These are phyloP conservation scores for Meira nashicola DNA, from an alignment of 1,284 basidiomycete genomes.

Conservation along the genomic window DNA sequence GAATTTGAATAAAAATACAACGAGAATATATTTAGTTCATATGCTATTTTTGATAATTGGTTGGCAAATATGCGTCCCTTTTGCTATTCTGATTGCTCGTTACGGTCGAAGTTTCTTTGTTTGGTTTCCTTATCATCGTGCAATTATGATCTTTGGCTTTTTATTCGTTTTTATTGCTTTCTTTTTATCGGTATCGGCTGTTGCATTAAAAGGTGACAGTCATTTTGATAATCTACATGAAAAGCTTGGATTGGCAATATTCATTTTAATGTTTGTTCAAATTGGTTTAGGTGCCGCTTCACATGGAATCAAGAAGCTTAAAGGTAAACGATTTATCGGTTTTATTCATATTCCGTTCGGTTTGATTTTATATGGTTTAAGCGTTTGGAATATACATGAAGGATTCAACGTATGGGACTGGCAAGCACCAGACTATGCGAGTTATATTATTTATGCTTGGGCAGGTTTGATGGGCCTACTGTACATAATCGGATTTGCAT, in stretches of 20 bases:
- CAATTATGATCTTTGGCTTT: constrained; percentile 57
- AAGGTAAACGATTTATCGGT: constrained; percentile 10
- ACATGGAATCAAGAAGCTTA: constrained; percentile 59
- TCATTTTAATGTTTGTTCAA: constrained; percentile 64
- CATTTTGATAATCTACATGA: constrained; percentile 12
- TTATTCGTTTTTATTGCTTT: constrained; percentile 60
- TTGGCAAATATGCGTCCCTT: constrained; percentile 62
- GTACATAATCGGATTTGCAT: constrained; percentile 26
- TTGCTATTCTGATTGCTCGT: constrained; percentile 62
- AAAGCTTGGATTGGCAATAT: constrained; percentile 61
- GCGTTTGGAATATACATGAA: constrained; percentile 26
- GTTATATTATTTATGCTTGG: constrained; percentile 32
- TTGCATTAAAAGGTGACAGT: constrained; percentile 10
- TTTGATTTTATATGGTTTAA: constrained; percentile 18
- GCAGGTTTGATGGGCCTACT: constrained; percentile 20
- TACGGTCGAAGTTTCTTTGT: constrained; percentile 60
- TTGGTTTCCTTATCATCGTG: constrained; percentile 63
- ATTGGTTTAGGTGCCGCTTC: constrained; percentile 61
- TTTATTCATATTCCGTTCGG: constrained; percentile 32
- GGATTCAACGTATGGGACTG: constrained; percentile 35
- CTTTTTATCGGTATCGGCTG: constrained; percentile 58
- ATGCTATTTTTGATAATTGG: constrained; percentile 54
- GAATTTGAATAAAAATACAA: constrained; percentile 2
- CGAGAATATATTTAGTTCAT: constrained; percentile 10
- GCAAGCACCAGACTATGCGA: constrained; percentile 18